Evolutionary conservation across 1,284 basidiomycete species (phyloP).

Genomic region (Thelephora terrestris): DNA sequence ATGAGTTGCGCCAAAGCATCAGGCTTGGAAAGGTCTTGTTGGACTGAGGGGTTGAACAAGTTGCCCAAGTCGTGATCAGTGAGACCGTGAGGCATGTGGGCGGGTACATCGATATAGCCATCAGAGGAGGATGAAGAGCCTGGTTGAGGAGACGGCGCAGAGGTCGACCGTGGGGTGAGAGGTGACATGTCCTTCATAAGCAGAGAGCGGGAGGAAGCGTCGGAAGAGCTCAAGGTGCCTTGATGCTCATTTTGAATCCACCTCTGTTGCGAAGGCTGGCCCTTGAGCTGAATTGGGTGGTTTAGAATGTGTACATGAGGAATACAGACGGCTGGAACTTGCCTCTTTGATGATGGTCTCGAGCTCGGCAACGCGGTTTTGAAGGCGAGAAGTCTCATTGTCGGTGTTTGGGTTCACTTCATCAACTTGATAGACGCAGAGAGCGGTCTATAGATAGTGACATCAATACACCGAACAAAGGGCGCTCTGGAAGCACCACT

Average conservation of each 20-base stretch:
- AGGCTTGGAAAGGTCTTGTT: slow-evolving; percentile 18
- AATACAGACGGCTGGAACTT: slow-evolving; percentile 8
- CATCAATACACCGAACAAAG: not conserved
- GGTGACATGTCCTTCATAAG: slow-evolving; percentile 11
- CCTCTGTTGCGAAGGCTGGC: slow-evolving; percentile 37
- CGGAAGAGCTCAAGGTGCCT: not conserved
- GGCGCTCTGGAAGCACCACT: slow-evolving; percentile 11
- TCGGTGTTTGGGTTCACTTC: slow-evolving; percentile 46
- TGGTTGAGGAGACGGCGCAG: slow-evolving; percentile 8
- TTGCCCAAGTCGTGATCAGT: slow-evolving; percentile 18
- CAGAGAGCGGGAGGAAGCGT: slow-evolving; percentile 2
- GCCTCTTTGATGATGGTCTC: slow-evolving; percentile 78
- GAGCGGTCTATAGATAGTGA: slow-evolving; percentile 45
- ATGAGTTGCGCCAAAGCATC: slow-evolving; percentile 1
- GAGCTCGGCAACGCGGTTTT: slow-evolving; percentile 70
- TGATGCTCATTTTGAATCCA: not conserved
- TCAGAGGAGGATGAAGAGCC: too few species aligned
- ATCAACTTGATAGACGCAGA: slow-evolving; percentile 79
- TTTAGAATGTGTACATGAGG: slow-evolving; percentile 3
- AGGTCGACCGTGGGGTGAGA: slow-evolving; percentile 10
- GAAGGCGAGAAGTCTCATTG: slow-evolving; percentile 57
- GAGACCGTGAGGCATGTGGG: not conserved
- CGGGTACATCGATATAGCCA: not conserved
- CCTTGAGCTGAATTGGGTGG: slow-evolving; percentile 35
- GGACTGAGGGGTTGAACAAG: slow-evolving; percentile 12